Evolutionary conservation across 257 asterid genomes (phyloP), one percentile per base, ranked within the genome.

Genomic region (Handroanthus guayacan): DNA sequence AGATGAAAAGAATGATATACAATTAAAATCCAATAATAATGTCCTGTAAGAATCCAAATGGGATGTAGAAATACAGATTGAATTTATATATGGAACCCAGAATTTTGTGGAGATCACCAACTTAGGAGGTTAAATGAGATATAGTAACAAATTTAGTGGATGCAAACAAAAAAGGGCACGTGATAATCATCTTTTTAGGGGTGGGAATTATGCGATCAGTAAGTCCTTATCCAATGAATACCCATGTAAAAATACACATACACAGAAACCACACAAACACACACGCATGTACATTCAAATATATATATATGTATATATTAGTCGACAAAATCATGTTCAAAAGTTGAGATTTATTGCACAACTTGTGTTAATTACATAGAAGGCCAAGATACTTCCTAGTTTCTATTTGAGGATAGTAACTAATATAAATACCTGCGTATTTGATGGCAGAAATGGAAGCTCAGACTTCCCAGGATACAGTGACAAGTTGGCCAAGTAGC

Each of bases 401-500:
- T 71, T 77, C 52, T 65, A 69, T 56, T 55, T 55, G 63, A 13
- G 63, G 56, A 76, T 7, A 47, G 43, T 37, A 55, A 73, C 31
- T 47, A 38, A 11, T 38, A 25, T 16, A 68, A 71, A 2, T 79
- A 90, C 98, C 97, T 95, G 98, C 6, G 98, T 91, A 86, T 95
- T 91, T 51, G 87, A 78, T 78, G 99, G 98, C 68, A 95, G 89
- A 84, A 95, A 92, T 55, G 98, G 96, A 70, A 95, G 89, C 87
- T 92, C 91, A 5, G 94, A 88, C 84, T 87, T 95, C 76, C 97
- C 99, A 67, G 99, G 99, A 86, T 92, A 95, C 31, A 95, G 89
- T 36, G 97, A 84, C 86, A 95, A 84, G 82, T 95, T 95, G 86
- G 99, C 99, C 85, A 95, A 89, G 86, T 95, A 95, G 82, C 97